Base-by-base conservation (phyloP, 345 rosid species). In the Pseudoturritis turrita region DNA sequence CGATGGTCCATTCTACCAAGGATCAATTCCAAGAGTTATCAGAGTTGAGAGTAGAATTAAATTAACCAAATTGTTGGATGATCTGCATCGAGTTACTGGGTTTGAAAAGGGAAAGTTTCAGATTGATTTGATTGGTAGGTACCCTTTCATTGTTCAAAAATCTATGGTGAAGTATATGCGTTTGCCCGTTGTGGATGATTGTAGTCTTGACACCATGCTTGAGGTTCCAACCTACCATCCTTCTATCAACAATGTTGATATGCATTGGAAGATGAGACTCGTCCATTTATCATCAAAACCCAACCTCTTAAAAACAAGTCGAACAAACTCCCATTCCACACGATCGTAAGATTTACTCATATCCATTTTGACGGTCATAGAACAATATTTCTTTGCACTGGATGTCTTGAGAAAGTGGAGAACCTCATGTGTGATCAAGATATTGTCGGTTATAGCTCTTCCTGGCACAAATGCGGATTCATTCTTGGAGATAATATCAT, bases 1-100 rank as follows among this genome's bases (percentile, higher is more conserved):
- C 28, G 72, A 68, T 28, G 72, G 72, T 68, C 72, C 72, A 18
- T 68, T 68, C 23, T 68, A 68, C 7, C 4, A 68, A 68, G 72
- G 63, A 4, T 55, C 72, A 13, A 43, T 5, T 28, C 72, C 72
- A 21, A 55, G 63, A 68, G 72, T 29, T 0, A 68, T 68, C 21
- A 68, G 44, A 68, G 63, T 55, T 55, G 63, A 68, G 18, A 54
- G 44, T 22, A 54, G 19, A 22, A 68, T 15, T 0, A 13, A 43
- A 41, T 25, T 68, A 55, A 11, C 52, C 4, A 23, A 21, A 3
- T 19, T 55, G 23, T 29, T 68, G 44, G 51, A 68, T 13, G 63
- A 68, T 43, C 54, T 68, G 53, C 44, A 55, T 68, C 4, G 3
- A 14, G 15, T 68, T 15, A 68, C 63, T 68, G 63, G 63, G 0